phyloP scores from a whole-genome alignment of 2,329 filamentous ascomycete species.

The Didymella pomorum region DNA sequence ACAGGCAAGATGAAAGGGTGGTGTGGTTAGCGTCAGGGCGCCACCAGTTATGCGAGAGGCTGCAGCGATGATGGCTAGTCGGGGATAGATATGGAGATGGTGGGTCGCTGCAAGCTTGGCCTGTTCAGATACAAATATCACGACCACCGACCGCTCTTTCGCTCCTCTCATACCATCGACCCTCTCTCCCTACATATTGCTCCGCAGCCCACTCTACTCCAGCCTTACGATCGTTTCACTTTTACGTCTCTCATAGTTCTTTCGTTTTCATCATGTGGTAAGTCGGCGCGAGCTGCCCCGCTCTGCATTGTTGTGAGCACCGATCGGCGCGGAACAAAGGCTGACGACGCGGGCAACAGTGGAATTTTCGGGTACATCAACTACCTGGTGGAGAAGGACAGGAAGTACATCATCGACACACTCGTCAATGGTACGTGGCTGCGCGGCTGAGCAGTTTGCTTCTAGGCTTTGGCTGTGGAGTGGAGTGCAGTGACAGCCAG shows the following conservation, averaged over 20 bases:
- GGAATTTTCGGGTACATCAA: slow-evolving; percentile 99
- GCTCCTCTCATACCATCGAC: slow-evolving; percentile 39
- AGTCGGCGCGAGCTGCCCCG: slow-evolving; percentile 37
- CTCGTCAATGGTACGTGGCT: slow-evolving; percentile 84
- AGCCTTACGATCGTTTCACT: slow-evolving; percentile 41
- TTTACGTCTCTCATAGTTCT: slow-evolving; percentile 33
- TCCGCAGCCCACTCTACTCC: slow-evolving; percentile 23
- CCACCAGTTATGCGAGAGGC: slow-evolving; percentile 37
- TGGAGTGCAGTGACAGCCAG: slow-evolving; percentile 6
- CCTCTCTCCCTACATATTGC: slow-evolving; percentile 28
- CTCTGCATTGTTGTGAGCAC: slow-evolving; percentile 10
- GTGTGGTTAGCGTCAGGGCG: slow-evolving; percentile 27
- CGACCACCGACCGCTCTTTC: slow-evolving; percentile 48
- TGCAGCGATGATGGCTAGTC: slow-evolving; percentile 40
- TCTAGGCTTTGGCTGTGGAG: neutral
- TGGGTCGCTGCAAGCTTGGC: slow-evolving; percentile 39
- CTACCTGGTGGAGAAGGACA: slow-evolving; percentile 98
- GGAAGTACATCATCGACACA: slow-evolving; percentile 94
- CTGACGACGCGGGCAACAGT: slow-evolving; percentile 59
- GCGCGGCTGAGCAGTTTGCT: neutral
- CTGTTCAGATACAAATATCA: slow-evolving; percentile 47
- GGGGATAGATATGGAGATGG: slow-evolving; percentile 37
- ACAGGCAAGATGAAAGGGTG: slow-evolving; percentile 26
- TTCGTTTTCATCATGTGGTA: slow-evolving; percentile 51
- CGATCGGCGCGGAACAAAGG: slow-evolving; percentile 13